Percentiles rank a stretch among this genome's conserved stretches.
These are phyloP conservation scores for Fusarium sp. DNA, from an alignment of 2,329 filamentous ascomycete genomes.

Conservation along the genomic window DNA sequence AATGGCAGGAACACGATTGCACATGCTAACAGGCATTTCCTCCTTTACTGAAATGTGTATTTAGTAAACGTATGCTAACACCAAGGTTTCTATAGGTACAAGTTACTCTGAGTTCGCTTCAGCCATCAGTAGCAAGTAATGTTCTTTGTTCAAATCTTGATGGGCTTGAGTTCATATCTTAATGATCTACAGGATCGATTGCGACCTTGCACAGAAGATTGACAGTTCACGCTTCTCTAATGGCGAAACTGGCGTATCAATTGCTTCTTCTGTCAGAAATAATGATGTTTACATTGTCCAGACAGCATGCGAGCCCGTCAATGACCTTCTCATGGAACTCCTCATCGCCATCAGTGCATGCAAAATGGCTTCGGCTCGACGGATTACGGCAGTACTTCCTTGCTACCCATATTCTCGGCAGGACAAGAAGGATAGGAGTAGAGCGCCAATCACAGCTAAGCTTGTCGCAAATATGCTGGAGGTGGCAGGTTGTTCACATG, in stretches of 20 bases:
- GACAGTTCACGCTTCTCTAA: background rate
- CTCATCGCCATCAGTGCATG: conserved; percentile 97
- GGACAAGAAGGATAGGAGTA: conserved; percentile 83
- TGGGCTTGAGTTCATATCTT: background rate
- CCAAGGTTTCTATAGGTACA: background rate
- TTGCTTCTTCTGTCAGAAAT: no score
- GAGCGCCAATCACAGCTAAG: conserved; percentile 78
- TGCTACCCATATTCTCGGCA: conserved; percentile 96
- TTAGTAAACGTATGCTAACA: background rate
- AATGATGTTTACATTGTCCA: background rate
- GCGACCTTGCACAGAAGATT: background rate
- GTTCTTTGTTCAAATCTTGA: background rate
- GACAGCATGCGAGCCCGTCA: conserved; percentile 64
- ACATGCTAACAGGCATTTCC: background rate
- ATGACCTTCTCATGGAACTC: conserved; percentile 96
- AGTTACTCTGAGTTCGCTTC: background rate
- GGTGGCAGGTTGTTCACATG: conserved; percentile 76
- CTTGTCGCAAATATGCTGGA: conserved; percentile 97
- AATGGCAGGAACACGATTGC: background rate
- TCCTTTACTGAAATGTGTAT: background rate
- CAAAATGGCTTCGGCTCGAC: conserved; percentile 72
- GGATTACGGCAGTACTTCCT: conserved; percentile 92
- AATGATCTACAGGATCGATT: background rate
- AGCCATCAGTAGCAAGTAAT: no score
- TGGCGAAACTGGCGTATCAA: background rate